Base-by-base conservation (phyloP, 1,139 yeast species). In the Diutina catenulata region DNA sequence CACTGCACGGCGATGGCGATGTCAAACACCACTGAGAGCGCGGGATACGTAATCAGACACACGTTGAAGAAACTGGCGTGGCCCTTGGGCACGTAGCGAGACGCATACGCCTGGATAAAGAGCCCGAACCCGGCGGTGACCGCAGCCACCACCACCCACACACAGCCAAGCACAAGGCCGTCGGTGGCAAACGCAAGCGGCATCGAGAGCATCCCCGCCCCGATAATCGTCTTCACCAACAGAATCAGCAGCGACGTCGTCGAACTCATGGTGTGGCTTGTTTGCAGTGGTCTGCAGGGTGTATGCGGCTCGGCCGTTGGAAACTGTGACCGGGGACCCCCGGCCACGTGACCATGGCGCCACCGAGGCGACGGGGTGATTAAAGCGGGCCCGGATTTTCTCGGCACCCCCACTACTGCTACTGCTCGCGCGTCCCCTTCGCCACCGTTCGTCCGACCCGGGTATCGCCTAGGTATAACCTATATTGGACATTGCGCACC, bases 191-290 rank as follows among this genome's bases (percentile, higher is more conserved):
- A 80, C 0, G 96, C 94, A 50, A 73, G 80, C 1, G 98, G 97
- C 65, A 93, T 80, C 13, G 96, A 95, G 41, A 91, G 70, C 47
- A 91, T 71, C 0, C 98, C 98, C 0, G 98, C 95, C 3, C 97
- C 95, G 14, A 80, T 68, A 41, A 81, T 79, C 6, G 91, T 81
- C 53, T 81, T 81, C 41, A 76, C 64, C 40, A 82, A 61, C 48
- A 78, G 78, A 33, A 80, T 57, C 21, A 69, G 55, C 1, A 82
- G 75, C 2, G 81, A 76, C 25, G 35, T 20, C n/a, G 35, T 31
- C n/a, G 35, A 31, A 20, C 35, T 31, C 35, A 31, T 31, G 19
- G n/a, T 20, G n/a, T n/a, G 19, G 4, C n/a, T n/a, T n/a, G n/a
- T n/a, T n/a, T n/a, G n/a, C n/a, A n/a, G n/a, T n/a, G n/a, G n/a